Conservation (phyloP, 106 monocot genomes). For the Dendrobium catenatum region DNA sequence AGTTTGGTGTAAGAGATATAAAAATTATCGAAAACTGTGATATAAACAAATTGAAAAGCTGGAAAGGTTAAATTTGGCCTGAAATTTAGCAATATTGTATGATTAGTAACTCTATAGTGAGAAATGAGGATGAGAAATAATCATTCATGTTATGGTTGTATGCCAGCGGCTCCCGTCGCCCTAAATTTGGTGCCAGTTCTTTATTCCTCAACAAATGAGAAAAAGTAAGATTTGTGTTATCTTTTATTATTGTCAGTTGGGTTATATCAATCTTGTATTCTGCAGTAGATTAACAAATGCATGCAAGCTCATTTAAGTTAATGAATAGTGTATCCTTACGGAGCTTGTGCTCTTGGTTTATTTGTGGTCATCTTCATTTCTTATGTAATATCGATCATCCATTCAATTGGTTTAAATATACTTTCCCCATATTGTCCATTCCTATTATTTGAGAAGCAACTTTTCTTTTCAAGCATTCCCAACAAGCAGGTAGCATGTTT, state of each 20-base stretch:
- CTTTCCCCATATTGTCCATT: neutral
- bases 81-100: neutral
- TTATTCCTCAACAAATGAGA: no score
- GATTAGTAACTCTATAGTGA: neutral
- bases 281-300: no score
- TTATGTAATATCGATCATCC: no score
- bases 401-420: no score
- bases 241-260: no score
- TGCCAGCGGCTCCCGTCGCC: neutral
- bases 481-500: neutral
- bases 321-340: no score
- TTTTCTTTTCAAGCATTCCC: neutral
- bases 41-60: neutral
- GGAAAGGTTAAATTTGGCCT: neutral
- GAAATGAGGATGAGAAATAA: neutral
- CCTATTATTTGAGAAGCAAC: neutral
- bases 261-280: no score
- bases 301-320: no score
- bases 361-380: no score
- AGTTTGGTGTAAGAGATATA: neutral
- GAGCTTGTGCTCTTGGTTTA: no score
- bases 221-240: no score
- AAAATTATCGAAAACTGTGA: neutral
- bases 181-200: no score
- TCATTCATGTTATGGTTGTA: neutral